phyloP scores from a whole-genome alignment of 805 yeast species.

The Cyberlindnera misumaiensis region DNA sequence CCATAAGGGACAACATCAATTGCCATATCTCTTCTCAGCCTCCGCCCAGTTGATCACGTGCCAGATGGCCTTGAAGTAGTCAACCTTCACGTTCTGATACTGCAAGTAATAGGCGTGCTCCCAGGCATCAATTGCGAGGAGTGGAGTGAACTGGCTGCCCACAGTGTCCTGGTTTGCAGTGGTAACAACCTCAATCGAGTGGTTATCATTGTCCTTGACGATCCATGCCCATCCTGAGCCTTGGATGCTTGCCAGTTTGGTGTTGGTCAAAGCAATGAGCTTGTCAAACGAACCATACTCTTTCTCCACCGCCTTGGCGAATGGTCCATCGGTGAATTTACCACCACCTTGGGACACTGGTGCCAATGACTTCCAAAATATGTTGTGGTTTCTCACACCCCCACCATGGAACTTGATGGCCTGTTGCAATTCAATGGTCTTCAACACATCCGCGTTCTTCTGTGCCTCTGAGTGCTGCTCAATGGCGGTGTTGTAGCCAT shows the following conservation, averaged over 20 bases:
- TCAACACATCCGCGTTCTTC: slow-evolving; percentile 48
- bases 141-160: slow-evolving; percentile 54
- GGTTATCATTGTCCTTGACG: slow-evolving; percentile 71
- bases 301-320: slow-evolving; percentile 49
- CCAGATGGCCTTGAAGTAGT: slow-evolving; percentile 93
- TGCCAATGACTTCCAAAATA: slow-evolving; percentile 85
- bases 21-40: slow-evolving; percentile 64
- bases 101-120: slow-evolving; percentile 95
- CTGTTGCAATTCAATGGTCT: slow-evolving; percentile 60
- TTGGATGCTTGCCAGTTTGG: slow-evolving; percentile 77
- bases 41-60: slow-evolving; percentile 90
- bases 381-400: slow-evolving; percentile 78
- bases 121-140: slow-evolving; percentile 93
- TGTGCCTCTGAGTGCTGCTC: slow-evolving; percentile 69
- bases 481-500: slow-evolving; percentile 70
- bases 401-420: slow-evolving; percentile 88
- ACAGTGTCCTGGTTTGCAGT: slow-evolving; percentile 89
- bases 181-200: slow-evolving; percentile 72
- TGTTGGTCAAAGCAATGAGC: slow-evolving; percentile 56
- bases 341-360: slow-evolving; percentile 79
- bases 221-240: slow-evolving; percentile 97
- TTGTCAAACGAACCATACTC: slow-evolving; percentile 72
- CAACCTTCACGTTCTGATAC: slow-evolving; percentile 85
- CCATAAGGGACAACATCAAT: slow-evolving; percentile 16
- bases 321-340: slow-evolving; percentile 44